Percentiles rank a stretch among this genome's conserved stretches.
phyloP scores from a whole-genome alignment of 2,329 filamentous ascomycete genomes.

The Periconia sp. region DNA sequence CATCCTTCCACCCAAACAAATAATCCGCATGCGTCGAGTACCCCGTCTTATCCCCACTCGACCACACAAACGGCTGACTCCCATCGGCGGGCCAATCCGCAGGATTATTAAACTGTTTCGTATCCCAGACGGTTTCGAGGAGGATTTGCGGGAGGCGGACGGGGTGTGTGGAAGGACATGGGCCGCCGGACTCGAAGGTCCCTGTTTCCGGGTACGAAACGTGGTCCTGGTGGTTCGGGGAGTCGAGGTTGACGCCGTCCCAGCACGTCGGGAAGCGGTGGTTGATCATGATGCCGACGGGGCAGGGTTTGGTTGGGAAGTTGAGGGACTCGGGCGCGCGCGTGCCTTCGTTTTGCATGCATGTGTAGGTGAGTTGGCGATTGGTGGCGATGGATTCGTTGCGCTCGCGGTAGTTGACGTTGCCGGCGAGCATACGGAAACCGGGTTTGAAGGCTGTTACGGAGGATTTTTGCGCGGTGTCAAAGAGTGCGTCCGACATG shows the following conservation, averaged over 20 bases:
- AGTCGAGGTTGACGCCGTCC: conserved; percentile 55
- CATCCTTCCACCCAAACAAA: conserved; percentile 36
- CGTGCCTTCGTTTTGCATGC: conserved; percentile 36
- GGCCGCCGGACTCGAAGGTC: conserved; percentile 34
- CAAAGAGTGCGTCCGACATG: conserved; percentile 41
- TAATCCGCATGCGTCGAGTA: conserved; percentile 36
- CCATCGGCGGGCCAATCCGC: conserved; percentile 35
- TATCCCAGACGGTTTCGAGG: conserved; percentile 38
- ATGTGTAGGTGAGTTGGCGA: conserved; percentile 32
- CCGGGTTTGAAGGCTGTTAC: conserved; percentile 48
- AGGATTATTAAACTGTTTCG: conserved; percentile 33
- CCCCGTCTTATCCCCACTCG: conserved; percentile 28
- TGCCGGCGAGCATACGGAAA: conserved; percentile 53
- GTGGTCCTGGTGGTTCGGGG: conserved; percentile 58
- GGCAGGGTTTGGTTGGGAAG: conserved; percentile 42
- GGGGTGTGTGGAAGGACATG: conserved; percentile 29
- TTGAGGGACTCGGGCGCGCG: conserved; percentile 38
- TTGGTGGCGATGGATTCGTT: conserved; percentile 27
- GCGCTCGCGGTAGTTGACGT: conserved; percentile 33
- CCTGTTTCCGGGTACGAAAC: conserved; percentile 43
- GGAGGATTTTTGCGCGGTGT: conserved; percentile 33
- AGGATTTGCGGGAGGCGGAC: conserved; percentile 33
- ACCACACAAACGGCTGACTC: conserved; percentile 36
- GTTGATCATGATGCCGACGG: conserved; percentile 43
- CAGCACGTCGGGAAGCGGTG: conserved; percentile 50